These are phyloP conservation scores for Trichoderma simmonsii DNA, from an alignment of 2,329 filamentous ascomycete genomes.

Conservation along the genomic window DNA sequence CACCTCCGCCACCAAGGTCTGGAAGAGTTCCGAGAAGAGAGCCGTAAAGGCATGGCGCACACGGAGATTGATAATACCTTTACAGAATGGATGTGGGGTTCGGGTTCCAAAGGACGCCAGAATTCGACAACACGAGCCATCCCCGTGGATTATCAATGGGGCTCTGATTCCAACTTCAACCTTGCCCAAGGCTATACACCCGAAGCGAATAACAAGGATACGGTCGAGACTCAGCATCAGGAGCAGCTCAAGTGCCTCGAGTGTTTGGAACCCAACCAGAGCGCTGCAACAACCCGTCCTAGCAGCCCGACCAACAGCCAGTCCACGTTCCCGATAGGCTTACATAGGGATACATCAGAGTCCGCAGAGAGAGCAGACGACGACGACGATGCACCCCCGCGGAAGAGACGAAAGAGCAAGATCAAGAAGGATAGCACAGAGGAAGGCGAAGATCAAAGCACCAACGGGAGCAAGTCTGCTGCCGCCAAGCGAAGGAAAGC, in stretches of 20 bases:
- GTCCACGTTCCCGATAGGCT: not conserved
- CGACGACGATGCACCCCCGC: slow-evolving; percentile 40
- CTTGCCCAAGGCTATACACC: slow-evolving; percentile 57
- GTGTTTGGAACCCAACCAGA: slow-evolving; percentile 56
- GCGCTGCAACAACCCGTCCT: slow-evolving; percentile 57
- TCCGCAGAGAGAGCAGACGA: slow-evolving; percentile 33
- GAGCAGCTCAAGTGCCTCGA: slow-evolving; percentile 54
- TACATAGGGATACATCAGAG: slow-evolving; percentile 23
- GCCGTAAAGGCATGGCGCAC: slow-evolving; percentile 32
- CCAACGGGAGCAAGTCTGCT: slow-evolving; percentile 28
- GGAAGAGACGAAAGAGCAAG: slow-evolving; percentile 56
- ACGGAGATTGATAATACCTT: slow-evolving; percentile 38
- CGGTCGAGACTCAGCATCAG: slow-evolving; percentile 54
- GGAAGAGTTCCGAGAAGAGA: slow-evolving; percentile 42
- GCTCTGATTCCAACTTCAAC: slow-evolving; percentile 65
- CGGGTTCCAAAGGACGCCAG: slow-evolving; percentile 29
- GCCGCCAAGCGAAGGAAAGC: slow-evolving; percentile 48
- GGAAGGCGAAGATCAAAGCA: slow-evolving; percentile 42
- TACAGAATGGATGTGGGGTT: slow-evolving; percentile 41
- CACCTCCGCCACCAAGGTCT: slow-evolving; percentile 43
- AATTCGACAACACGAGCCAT: slow-evolving; percentile 33
- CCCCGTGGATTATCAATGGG: slow-evolving; percentile 57
- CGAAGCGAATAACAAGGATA: slow-evolving; percentile 52
- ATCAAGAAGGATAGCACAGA: slow-evolving; percentile 41
- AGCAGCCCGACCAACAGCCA: slow-evolving; percentile 47